Conservation (phyloP, 495 filamentous ascomycete species). For the Neurospora sp. region DNA sequence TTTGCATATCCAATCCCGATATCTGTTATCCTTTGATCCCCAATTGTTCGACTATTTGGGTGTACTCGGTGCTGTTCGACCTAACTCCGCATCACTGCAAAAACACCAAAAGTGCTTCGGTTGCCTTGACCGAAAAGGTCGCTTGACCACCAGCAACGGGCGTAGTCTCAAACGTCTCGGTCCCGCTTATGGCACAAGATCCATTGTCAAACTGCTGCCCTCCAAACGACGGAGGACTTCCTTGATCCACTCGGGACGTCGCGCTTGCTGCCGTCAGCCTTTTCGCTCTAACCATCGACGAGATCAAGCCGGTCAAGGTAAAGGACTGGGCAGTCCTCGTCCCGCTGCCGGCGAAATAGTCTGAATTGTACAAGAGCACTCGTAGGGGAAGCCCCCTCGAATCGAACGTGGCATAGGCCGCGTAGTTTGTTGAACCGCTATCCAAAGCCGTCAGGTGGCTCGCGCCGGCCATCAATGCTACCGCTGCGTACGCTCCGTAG, state of each 20-base stretch:
- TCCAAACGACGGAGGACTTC: slow-evolving; percentile 36
- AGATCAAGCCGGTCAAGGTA: slow-evolving; percentile 33
- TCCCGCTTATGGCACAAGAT: slow-evolving; percentile 38
- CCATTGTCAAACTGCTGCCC: slow-evolving; percentile 46
- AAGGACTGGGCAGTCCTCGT: slow-evolving; percentile 36
- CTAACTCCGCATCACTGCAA: slow-evolving; percentile 16
- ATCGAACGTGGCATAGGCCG: slow-evolving; percentile 43
- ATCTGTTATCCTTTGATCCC: not conserved
- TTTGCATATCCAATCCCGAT: not conserved
- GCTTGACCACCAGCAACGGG: slow-evolving; percentile 32
- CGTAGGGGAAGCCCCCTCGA: slow-evolving; percentile 27
- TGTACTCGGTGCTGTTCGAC: too few species aligned
- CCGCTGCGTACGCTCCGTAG: slow-evolving; percentile 48
- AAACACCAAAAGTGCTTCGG: slow-evolving; percentile 48
- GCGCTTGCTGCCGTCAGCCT: slow-evolving; percentile 45
- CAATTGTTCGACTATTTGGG: not conserved
- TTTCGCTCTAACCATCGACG: slow-evolving; percentile 35
- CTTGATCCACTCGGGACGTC: slow-evolving; percentile 38
- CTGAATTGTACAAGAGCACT: slow-evolving; percentile 46
- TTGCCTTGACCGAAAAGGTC: slow-evolving; percentile 39
- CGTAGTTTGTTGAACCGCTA: slow-evolving; percentile 36
- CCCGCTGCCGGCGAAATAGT: slow-evolving; percentile 42
- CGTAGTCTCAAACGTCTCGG: slow-evolving; percentile 31
- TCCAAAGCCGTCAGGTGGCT: slow-evolving; percentile 43
- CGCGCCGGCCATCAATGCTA: slow-evolving; percentile 41